phyloP scores from a whole-genome alignment of 2,329 filamentous ascomycete species.

The Xylariaceae sp. region DNA sequence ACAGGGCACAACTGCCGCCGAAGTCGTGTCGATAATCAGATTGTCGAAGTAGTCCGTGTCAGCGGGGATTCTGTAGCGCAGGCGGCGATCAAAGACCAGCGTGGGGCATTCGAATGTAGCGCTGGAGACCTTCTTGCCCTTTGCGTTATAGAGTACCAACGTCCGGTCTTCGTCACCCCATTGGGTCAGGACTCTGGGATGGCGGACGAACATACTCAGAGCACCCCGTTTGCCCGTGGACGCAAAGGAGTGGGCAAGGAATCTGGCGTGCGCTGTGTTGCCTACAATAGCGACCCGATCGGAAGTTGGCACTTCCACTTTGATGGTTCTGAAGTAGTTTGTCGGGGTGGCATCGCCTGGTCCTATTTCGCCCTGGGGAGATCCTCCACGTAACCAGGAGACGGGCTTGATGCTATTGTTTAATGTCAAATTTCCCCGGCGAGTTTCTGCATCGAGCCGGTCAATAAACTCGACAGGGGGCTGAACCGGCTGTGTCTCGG shows the following conservation, averaged over 20 bases:
- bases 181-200: slow-evolving; percentile 35
- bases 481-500: no score
- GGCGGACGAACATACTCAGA: slow-evolving; percentile 60
- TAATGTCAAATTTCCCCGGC: background rate
- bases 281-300: slow-evolving; percentile 56
- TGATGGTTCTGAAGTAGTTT: background rate
- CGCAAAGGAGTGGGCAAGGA: slow-evolving; percentile 61
- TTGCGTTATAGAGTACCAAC: slow-evolving; percentile 42
- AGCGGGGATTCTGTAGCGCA: background rate
- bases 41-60: slow-evolving; percentile 22
- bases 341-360: background rate
- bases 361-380: no score
- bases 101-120: slow-evolving; percentile 25
- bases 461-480: background rate
- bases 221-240: slow-evolving; percentile 52
- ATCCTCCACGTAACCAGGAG: background rate
- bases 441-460: background rate
- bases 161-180: slow-evolving; percentile 44
- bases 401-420: background rate
- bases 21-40: slow-evolving; percentile 24
- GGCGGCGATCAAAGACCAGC: slow-evolving; percentile 8
- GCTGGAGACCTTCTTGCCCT: slow-evolving; percentile 32
- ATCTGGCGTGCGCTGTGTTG: slow-evolving; percentile 56
- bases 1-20: slow-evolving; percentile 16
- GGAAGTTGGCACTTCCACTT: slow-evolving; percentile 18